Conservation (phyloP, 257 asterid genomes). For the Rehmannia glutinosa region DNA sequence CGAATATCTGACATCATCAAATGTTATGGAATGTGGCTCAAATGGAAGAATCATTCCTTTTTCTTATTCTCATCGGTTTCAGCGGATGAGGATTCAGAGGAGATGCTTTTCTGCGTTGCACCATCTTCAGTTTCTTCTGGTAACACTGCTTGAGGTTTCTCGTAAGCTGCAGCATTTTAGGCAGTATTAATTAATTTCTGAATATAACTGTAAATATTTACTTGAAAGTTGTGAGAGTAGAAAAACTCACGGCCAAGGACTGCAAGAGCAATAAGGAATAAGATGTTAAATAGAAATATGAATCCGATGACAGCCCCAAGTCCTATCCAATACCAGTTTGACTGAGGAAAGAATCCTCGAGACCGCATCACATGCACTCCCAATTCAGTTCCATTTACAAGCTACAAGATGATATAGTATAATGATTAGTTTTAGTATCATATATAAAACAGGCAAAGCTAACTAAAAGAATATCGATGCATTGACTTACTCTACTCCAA, state of each 20-base stretch:
- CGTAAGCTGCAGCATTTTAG: background rate
- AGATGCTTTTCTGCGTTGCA: conserved; percentile 2
- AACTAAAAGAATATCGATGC: background rate
- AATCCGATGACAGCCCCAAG: conserved; percentile 53
- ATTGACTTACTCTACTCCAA: conserved; percentile 58
- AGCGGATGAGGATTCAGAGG: background rate
- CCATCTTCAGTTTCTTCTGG: background rate
- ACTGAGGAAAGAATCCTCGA: conserved; percentile 47
- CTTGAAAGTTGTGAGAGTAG: background rate
- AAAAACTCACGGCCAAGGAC: conserved; percentile 56
- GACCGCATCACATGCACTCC: conserved; percentile 48
- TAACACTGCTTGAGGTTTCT: background rate
- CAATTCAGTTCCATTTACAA: conserved; percentile 27
- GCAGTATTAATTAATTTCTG: background rate
- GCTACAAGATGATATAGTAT: background rate
- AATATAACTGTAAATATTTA: too few species aligned
- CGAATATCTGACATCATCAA: conserved; percentile 59
- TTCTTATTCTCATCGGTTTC: conserved; percentile 20
- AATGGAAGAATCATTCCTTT: conserved; percentile 79
- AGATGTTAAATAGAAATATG: conserved; percentile 45
- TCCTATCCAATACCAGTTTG: conserved; percentile 77
- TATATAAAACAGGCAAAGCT: background rate
- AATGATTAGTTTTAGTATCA: background rate
- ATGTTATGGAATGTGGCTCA: conserved; percentile 67
- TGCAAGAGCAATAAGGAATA: conserved; percentile 43